Conservation (phyloP, 2,329 filamentous ascomycete genomes). For the Lachnellula hyalina region DNA sequence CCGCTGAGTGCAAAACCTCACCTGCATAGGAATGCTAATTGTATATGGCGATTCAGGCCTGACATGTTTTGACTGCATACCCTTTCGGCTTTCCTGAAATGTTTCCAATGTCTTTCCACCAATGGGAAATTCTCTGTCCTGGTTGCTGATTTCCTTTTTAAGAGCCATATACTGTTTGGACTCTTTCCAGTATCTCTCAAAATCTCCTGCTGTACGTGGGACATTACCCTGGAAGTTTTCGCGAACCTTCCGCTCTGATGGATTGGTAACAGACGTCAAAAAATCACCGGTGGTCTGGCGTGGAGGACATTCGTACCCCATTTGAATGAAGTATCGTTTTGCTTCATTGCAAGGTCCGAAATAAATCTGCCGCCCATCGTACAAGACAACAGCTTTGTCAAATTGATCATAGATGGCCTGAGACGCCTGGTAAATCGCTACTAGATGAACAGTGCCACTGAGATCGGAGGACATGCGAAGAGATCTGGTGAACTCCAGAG, state of each 20-base stretch:
- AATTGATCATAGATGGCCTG: constrained; percentile 65
- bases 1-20: constrained; percentile 73
- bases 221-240: constrained; percentile 53
- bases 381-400: constrained; percentile 64
- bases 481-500: constrained; percentile 66
- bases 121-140: constrained; percentile 41
- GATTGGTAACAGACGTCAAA: constrained; percentile 67
- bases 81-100: constrained; percentile 33
- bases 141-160: constrained; percentile 44
- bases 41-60: constrained; percentile 76
- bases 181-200: constrained; percentile 46
- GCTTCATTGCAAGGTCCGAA: constrained; percentile 61
- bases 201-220: constrained; percentile 50
- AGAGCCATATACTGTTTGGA: constrained; percentile 40
- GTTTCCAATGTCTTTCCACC: constrained; percentile 33
- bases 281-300: constrained; percentile 57
- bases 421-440: constrained; percentile 70
- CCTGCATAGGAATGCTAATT: constrained; percentile 69
- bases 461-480: constrained; percentile 62
- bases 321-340: constrained; percentile 61
- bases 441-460: constrained; percentile 54
- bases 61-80: constrained; percentile 43
- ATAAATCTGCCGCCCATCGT: constrained; percentile 68
- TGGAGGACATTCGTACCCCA: constrained; percentile 67
- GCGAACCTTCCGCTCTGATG: constrained; percentile 51